Base-by-base conservation (phyloP, 2,329 filamentous ascomycete genomes). In the Cordyceps tenuipes region DNA sequence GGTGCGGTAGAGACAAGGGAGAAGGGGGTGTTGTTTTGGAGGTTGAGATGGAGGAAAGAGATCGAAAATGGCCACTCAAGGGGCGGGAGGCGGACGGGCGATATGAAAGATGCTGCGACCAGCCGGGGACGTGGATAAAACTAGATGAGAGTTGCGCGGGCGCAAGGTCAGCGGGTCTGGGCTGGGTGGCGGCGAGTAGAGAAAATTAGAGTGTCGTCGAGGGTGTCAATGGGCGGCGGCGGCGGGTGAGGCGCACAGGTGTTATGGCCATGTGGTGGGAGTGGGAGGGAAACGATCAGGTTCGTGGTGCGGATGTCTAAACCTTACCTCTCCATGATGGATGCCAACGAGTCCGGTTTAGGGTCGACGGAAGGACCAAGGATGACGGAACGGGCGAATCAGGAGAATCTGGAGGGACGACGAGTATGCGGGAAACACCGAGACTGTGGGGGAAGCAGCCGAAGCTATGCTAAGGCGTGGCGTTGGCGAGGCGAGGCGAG, bases 51-150 rank as follows among this genome's bases (percentile, higher is more conserved):
- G 76, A 80, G 15, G 82, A 83, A 15, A 82, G 72, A 47, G 81
- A 81, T 63, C 80, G 75, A 60, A 82, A 72, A 66, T 83, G 81
- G 61, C 78, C 77, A 52, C 60, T 61, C 47, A 79, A 70, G 52
- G 76, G 72, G 64, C 68, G 69, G 46, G 67, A 65, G 13, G 70
- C 64, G 53, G 67, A 66, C 21, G 68, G 61, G 17, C 67, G 65
- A 34, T 71, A 66, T 62, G 72, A 60, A 64, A 67, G 69, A 66
- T 76, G 77, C 70, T 79, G 78, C 65, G 79, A 74, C 77, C 79
- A 83, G 70, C 77, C 77, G 65, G 78, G 74, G 63, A 81, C 76
- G 64, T 78, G 77, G 62, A 82, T 77, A 70, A 84, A 79, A 72
- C 80, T 84, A 66, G 29, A 50, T 19, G 7, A 44, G 29, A 44